phyloP scores from a whole-genome alignment of 163 green algal species.

The Scenedesmus sp. region DNA sequence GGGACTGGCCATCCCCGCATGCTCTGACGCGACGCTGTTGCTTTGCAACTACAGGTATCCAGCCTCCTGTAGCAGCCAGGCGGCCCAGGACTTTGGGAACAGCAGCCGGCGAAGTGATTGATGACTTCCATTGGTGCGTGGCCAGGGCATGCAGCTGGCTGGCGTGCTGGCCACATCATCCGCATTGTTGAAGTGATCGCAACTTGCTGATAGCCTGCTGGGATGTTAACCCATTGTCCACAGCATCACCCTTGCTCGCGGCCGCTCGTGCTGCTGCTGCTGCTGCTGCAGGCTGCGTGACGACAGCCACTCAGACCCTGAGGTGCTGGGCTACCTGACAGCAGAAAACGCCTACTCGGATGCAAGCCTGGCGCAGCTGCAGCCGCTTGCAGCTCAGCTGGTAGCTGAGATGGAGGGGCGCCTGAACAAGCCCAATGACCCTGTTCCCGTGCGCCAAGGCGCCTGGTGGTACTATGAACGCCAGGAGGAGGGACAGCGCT shows the following conservation, averaged over 20 bases:
- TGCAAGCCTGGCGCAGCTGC: neutral
- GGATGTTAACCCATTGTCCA: neutral
- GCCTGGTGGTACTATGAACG: constrained; percentile 50
- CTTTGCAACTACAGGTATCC: neutral
- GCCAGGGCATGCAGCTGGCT: neutral
- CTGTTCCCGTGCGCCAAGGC: constrained; percentile 33
- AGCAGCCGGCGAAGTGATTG: constrained; percentile 16
- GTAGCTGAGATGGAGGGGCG: constrained; percentile 44
- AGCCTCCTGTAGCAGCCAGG: neutral
- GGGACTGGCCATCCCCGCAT: neutral
- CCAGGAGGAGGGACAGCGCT: constrained; percentile 9
- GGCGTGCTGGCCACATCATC: neutral
- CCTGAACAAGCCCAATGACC: constrained; percentile 5
- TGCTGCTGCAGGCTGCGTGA: constrained; percentile 45
- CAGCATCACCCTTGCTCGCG: neutral
- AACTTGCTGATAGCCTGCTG: neutral
- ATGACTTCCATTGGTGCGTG: constrained; percentile 39
- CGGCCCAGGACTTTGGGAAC: neutral
- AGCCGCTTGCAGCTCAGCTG: constrained; percentile 23
- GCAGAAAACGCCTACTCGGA: constrained; percentile 49
- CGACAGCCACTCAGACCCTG: constrained; percentile 20
- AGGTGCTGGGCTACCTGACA: constrained; percentile 42
- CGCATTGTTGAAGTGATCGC: neutral
- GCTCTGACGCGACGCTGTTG: neutral
- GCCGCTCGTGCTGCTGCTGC: neutral